These are phyloP conservation scores for Psilocybe subaeruginosa DNA, from an alignment of 768 basidiomycete genomes.

Conservation along the genomic window DNA sequence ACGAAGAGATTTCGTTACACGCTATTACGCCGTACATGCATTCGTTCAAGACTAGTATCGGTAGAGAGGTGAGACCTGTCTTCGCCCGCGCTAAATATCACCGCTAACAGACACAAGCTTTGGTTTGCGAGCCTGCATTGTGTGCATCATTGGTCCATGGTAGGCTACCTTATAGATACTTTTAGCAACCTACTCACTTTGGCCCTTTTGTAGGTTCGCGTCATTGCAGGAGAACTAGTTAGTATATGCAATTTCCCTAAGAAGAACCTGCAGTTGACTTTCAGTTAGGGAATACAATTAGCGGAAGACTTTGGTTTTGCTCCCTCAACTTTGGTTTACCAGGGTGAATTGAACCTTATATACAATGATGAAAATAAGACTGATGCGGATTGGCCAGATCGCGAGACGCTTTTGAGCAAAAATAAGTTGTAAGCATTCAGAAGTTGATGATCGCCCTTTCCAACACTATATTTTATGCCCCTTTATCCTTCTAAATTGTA, in stretches of 20 bases:
- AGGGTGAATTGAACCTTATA: constrained; percentile 44
- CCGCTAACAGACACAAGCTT: constrained; percentile 43
- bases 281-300: constrained; percentile 60
- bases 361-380: constrained; percentile 4
- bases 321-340: constrained; percentile 80
- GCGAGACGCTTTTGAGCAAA: constrained; percentile 64
- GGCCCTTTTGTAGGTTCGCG: constrained; percentile 52
- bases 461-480: background rate
- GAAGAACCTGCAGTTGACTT: constrained; percentile 6
- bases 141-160: constrained; percentile 93
- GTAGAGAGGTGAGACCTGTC: constrained; percentile 63
- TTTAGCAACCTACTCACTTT: too few species aligned
- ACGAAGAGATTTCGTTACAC: constrained; percentile 69
- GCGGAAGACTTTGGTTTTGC: constrained; percentile 85
- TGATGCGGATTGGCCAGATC: constrained; percentile 32
- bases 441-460: background rate
- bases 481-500: background rate
- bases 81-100: background rate
- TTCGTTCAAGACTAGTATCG: constrained; percentile 77
- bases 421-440: constrained; percentile 51
- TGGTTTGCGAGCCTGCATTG: constrained; percentile 90
- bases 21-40: constrained; percentile 83
- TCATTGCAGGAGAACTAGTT: constrained; percentile 84
- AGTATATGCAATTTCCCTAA: constrained; percentile 22
- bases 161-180: constrained; percentile 30